Evolutionary conservation across 163 green algal genomes (phyloP), one percentile per base, ranked within the genome.

Genomic region (Chlamydomonas reinhardtii): DNA sequence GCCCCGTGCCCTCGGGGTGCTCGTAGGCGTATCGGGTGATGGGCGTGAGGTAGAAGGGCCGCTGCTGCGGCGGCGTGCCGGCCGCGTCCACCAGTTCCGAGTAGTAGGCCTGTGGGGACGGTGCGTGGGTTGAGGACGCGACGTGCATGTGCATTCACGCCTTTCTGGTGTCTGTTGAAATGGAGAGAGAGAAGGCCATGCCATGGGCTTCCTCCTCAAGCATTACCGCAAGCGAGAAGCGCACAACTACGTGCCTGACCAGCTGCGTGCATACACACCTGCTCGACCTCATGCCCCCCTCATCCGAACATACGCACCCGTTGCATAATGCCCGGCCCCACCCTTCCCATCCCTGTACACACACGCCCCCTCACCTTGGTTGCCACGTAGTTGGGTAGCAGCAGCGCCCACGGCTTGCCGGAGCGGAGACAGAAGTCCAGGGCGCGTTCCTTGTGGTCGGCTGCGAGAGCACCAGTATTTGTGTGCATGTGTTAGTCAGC

Each of bases 331-430:
- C n/a, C n/a, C n/a, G n/a, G n/a, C n/a, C n/a, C n/a, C n/a, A n/a
- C n/a, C n/a, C n/a, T n/a, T n/a, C 17, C 20, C 17, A 64, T 25
- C 56, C 56, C 6, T 64, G 17, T 64, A 25, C 20, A 2, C 20
- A 4, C 17, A 19, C 8, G 2, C 56, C 59, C 59, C 59, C 62
- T 22, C 62, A 76, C 79, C 74, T 92, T 92, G 39, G 85, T 92
- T 59, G 84, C 89, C 39, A 89, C 80, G 56, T 92, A 92, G 80
- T 92, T 92, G 32, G 89, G 89, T 69, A 92, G 66, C 62, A 92
- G 74, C 35, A 92, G 84, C 54, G 82, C 81, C 88, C 88, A 92
- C 27, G 88, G 83, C 88, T 90, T 90, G 73, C 84, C 83, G 65
- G 80, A 80, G 61, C 64, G 43, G 4, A 87, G 64, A 80, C 89